Evolutionary conservation across 495 filamentous ascomycete genomes (phyloP).

Genomic region (Neurospora intermedia): DNA sequence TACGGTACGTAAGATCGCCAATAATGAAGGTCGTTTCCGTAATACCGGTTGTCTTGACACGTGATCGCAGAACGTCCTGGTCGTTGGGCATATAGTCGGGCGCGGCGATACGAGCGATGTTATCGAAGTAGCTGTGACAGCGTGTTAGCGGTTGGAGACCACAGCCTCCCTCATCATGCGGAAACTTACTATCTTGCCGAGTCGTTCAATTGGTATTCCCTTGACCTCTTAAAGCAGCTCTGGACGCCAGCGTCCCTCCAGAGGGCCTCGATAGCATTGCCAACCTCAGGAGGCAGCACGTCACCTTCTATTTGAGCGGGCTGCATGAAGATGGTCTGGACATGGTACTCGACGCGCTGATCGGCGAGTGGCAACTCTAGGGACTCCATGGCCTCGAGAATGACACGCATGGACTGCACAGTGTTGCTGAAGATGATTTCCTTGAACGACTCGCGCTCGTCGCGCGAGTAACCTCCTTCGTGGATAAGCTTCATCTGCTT

Average conservation of each 20-base stretch:
- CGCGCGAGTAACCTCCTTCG: slow-evolving; percentile 68
- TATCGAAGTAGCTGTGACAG: slow-evolving; percentile 79
- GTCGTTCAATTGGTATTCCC: slow-evolving; percentile 97
- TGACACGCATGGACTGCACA: slow-evolving; percentile 92
- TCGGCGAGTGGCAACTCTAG: slow-evolving; percentile 84
- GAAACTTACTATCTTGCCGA: slow-evolving; percentile 88
- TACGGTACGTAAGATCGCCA: slow-evolving; percentile 92
- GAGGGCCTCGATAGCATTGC: slow-evolving; percentile 80
- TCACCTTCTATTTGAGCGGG: slow-evolving; percentile 93
- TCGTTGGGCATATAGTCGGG: slow-evolving; percentile 94
- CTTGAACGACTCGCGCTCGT: slow-evolving; percentile 77
- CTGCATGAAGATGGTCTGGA: slow-evolving; percentile 94
- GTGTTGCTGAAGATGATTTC: slow-evolving; percentile 99
- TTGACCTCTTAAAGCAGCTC: slow-evolving; percentile 85
- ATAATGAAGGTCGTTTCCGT: slow-evolving; percentile 98
- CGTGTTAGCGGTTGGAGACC: slow-evolving; percentile 22
- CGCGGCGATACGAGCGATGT: slow-evolving; percentile 81
- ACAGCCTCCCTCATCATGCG: not conserved
- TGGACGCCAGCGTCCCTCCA: slow-evolving; percentile 96
- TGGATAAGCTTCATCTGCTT: slow-evolving; percentile 98
- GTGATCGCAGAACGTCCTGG: slow-evolving; percentile 92
- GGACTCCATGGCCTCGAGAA: slow-evolving; percentile 92
- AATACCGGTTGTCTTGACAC: slow-evolving; percentile 99
- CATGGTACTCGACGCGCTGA: slow-evolving; percentile 79
- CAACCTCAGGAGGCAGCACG: slow-evolving; percentile 86